Evolutionary conservation across 305 asterid genomes (phyloP).

Genomic region (Caryopteris hybrid): DNA sequence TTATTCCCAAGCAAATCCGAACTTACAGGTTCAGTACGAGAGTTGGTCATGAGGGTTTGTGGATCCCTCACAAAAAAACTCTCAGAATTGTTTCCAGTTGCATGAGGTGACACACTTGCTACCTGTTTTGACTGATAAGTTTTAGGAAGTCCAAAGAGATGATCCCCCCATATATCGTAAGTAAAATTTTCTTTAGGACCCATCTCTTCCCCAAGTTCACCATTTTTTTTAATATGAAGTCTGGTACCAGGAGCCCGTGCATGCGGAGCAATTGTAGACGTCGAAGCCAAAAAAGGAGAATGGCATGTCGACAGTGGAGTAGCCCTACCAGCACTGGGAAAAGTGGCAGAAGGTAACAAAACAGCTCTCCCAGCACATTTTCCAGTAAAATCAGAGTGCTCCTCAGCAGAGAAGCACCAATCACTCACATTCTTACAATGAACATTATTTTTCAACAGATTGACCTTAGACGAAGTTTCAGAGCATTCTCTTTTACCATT

Average conservation of each 20-base stretch:
- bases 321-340: constrained; percentile 40
- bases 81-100: constrained; percentile 47
- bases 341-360: constrained; percentile 57
- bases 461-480: constrained; percentile 24
- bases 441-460: constrained; percentile 26
- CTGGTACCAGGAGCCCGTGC: constrained; percentile 80
- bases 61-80: constrained; percentile 87
- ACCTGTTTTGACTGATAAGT: constrained; percentile 33
- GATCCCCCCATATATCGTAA: constrained; percentile 89
- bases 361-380: constrained; percentile 38
- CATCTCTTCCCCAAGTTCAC: constrained; percentile 26
- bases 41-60: constrained; percentile 49
- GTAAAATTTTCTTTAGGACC: constrained; percentile 38
- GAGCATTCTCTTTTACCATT: constrained; percentile 28
- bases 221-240: constrained; percentile 24
- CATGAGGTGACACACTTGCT: constrained; percentile 25
- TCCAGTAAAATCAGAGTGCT: constrained; percentile 30
- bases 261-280: constrained; percentile 54
- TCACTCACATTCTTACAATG: constrained; percentile 16
- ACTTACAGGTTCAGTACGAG: constrained; percentile 44
- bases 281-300: constrained; percentile 41
- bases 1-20: constrained; percentile 45
- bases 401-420: constrained; percentile 22
- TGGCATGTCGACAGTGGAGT: constrained; percentile 32
- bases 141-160: constrained; percentile 52